Evolutionary conservation across 148 eudicot species (phyloP), one percentile per base, ranked within the genome.

Genomic region (Chenopodium quinoa): DNA sequence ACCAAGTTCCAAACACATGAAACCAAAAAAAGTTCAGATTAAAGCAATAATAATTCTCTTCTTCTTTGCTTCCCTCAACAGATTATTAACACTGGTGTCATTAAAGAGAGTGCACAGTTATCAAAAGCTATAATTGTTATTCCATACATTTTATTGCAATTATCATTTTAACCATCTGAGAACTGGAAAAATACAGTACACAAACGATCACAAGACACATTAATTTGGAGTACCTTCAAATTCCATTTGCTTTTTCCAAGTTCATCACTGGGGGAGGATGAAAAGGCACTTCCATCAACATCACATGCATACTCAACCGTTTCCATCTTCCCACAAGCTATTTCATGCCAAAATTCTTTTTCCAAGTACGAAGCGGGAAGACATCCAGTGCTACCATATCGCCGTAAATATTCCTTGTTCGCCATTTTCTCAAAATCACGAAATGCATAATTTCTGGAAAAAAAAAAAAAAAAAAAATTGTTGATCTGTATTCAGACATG

Each of bases 251-350:
- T 93, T 85, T 87, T 91, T 83, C 98, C 99, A 76, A 96, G 98
- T 76, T 84, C 95, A 87, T 96, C 99, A 76, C 37, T 79, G 64
- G 94, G 88, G 82, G 97, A 92, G 79, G 99, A 93, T 77, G 99
- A 96, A 87, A 93, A 96, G 66, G 98, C 99, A 92, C 98, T 96
- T 77, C 99, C 99, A 89, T 96, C 99, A 80, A 96, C 98, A 89
- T 96, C 99, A 81, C 98, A 96, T 80, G 98, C 99, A 91, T 96
- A 96, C 89, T 96, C 99, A 84, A 96, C 99, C 83, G 88, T 88
- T 80, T 96, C 98, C 79, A 94, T 88, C 90, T 90, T 92, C 84
- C 98, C 99, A 83, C 86, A 85, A 76, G 94, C 93, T 86, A 96
- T 91, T 90, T 96, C 99, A 81, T 92, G 90, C 99, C 99, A 96